Evolutionary conservation across 2,329 filamentous ascomycete species (phyloP).

Genomic region (Sclerotinia subarctica): DNA sequence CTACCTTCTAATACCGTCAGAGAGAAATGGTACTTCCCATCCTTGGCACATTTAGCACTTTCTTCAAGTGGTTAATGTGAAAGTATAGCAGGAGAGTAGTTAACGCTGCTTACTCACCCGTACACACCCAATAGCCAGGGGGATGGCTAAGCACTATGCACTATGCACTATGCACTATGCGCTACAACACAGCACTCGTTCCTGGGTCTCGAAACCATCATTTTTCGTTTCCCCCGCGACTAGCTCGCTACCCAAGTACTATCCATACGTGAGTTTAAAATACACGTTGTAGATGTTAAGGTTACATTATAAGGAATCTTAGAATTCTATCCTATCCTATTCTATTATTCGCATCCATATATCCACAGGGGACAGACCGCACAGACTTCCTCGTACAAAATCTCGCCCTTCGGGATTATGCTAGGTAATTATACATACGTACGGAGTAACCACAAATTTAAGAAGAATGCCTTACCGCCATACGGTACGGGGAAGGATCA

Average conservation of each 20-base stretch:
- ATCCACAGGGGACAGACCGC: too few species aligned
- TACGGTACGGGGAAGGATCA: too few species aligned
- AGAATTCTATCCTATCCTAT: too few species aligned
- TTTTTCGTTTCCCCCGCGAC: background rate
- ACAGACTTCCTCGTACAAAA: background rate
- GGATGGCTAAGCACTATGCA: background rate
- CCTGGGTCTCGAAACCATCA: background rate
- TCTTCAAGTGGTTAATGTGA: background rate
- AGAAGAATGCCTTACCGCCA: background rate
- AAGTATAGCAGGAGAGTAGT: background rate
- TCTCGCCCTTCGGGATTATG: background rate
- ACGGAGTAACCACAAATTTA: background rate
- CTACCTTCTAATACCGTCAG: background rate
- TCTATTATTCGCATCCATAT: too few species aligned
- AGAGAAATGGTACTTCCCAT: background rate
- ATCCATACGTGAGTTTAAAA: background rate
- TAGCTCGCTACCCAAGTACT: background rate
- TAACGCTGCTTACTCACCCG: background rate
- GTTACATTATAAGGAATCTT: background rate
- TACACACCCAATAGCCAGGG: too few species aligned
- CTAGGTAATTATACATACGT: too few species aligned
- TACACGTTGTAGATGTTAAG: constrained; percentile 2
- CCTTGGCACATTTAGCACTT: background rate
- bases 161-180: background rate
- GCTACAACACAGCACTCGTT: background rate